Evolutionary conservation across 2,329 filamentous ascomycete genomes (phyloP), one percentile per base, ranked within the genome.

Genomic region (Alternaria sp.): DNA sequence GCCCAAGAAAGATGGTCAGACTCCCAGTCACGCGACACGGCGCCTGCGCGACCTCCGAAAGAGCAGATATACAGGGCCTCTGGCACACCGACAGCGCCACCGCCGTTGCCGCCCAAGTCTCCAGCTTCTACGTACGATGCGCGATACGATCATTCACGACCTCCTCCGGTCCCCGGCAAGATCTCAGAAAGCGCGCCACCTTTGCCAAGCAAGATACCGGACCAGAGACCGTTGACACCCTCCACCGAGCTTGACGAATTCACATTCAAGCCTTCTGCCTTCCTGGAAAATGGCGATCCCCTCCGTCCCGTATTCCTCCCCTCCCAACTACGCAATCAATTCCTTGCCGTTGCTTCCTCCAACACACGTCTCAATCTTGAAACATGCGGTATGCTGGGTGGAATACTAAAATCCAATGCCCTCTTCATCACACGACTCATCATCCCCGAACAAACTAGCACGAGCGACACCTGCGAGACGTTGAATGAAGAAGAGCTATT

Each of bases 361-460:
- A 98, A 99, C 77, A 99, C 96, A 0, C 83, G 83, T 28, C 85
- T 85, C 4, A 96, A 96, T 36, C 86, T 98, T 17, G 96, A 99
- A 81, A 98, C 96, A 70, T 98, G 96, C 77, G 96, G 95, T 36
- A 95, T 99, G 68, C 86, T 99, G 11, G 97, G 93, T 74, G 96
- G 95, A 8, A 95, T 93, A 1, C 85, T 94, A 1, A 91, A 97
- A 73, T 95, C 94, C 70, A 97, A 97, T 76, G 96, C 96, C 1
- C 85, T 99, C 4, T 98, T 98, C 81, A 90, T 99, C 62, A 93
- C 91, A 6, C 90, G 91, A 59, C 87, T 99, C 6, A 86, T 99
- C 23, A 94, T 99, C 21, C 96, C 96, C 0, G 92, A 97, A 74
- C 96, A 99, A 78, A 91, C 89, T 57, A 91, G 91, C 73, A 97